Percentiles rank a stretch among this genome's conserved stretches.
These are phyloP conservation scores for Penicillium sp. DNA, from an alignment of 2,329 filamentous ascomycete species.

Conservation along the genomic window DNA sequence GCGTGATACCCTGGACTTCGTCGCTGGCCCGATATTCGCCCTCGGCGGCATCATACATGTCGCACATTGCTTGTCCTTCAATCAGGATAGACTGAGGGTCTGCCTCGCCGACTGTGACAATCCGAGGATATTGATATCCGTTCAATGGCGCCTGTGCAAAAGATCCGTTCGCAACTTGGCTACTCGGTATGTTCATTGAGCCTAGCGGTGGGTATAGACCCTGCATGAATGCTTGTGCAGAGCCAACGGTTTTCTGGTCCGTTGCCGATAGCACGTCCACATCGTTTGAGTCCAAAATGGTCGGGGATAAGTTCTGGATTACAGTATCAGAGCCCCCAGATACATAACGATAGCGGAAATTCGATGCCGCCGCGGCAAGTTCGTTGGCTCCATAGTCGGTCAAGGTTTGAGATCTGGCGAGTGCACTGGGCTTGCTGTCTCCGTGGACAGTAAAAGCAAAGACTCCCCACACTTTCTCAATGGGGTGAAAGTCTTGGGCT, in stretches of 20 bases:
- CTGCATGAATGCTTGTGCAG: constrained; percentile 61
- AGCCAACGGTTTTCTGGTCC: constrained; percentile 48
- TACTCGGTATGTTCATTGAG: constrained; percentile 30
- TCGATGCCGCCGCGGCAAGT: constrained; percentile 48
- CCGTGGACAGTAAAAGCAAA: constrained; percentile 56
- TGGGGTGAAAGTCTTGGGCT: constrained; percentile 22
- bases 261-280: constrained; percentile 48
- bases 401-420: constrained; percentile 38
- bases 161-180: constrained; percentile 48
- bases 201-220: constrained; percentile 56
- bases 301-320: constrained; percentile 46
- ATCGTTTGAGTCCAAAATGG: constrained; percentile 46
- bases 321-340: constrained; percentile 30
- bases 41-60: constrained; percentile 34
- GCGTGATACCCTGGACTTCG: constrained; percentile 40
- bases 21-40: constrained; percentile 42
- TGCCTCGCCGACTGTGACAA: constrained; percentile 42
- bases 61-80: constrained; percentile 48
- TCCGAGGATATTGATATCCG: constrained; percentile 57
- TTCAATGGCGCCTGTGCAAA: constrained; percentile 47
- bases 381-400: constrained; percentile 57
- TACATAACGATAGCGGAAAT: constrained; percentile 55
- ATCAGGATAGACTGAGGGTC: constrained; percentile 54
- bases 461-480: constrained; percentile 43
- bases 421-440: constrained; percentile 50